Percentiles rank a stretch among this genome's conserved stretches.
phyloP scores from a whole-genome alignment of 1,284 basidiomycete species.

The Bjerkandera adusta region DNA sequence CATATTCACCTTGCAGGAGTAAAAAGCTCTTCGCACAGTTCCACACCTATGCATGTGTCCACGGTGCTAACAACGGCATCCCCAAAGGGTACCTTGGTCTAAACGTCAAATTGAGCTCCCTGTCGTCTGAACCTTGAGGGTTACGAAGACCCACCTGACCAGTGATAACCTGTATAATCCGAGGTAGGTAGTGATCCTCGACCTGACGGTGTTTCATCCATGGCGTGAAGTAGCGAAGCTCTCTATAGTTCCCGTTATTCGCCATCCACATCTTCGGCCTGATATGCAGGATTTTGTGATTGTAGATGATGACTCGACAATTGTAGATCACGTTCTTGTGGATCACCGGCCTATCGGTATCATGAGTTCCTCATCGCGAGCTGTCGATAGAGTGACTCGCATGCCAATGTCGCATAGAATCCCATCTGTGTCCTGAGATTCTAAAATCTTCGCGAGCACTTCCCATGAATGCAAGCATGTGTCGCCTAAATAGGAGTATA shows the following conservation, averaged over 20 bases:
- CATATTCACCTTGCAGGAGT: constrained; percentile 81
- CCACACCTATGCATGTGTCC: constrained; percentile 96
- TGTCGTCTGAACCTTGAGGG: too few relatives aligned
- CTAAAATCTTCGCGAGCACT: constrained; percentile 82
- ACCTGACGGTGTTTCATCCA: constrained; percentile 88
- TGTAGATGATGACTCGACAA: constrained; percentile 86
- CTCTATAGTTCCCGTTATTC: constrained; percentile 98
- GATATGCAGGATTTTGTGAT: constrained; percentile 88
- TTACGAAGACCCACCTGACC: constrained; percentile 61
- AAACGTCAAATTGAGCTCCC: too few relatives aligned
- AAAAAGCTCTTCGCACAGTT: constrained; percentile 97
- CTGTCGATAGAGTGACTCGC: constrained; percentile 44
- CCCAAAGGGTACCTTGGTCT: constrained; percentile 91
- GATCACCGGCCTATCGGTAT: constrained; percentile 76
- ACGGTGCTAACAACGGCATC: constrained; percentile 91
- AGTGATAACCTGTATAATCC: constrained; percentile 83
- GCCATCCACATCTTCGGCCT: constrained; percentile 99
- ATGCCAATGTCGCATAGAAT: constrained; percentile 95
- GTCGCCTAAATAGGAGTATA: constrained; percentile 59
- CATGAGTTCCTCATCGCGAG: constrained; percentile 3
- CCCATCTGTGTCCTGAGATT: constrained; percentile 71
- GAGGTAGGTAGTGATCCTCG: constrained; percentile 88
- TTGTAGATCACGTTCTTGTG: constrained; percentile 99
- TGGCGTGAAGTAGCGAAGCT: constrained; percentile 94
- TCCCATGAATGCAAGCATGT: constrained; percentile 97